Conservation (phyloP, 805 yeast species). For the Schwanniomyces pseudopolymorphus region DNA sequence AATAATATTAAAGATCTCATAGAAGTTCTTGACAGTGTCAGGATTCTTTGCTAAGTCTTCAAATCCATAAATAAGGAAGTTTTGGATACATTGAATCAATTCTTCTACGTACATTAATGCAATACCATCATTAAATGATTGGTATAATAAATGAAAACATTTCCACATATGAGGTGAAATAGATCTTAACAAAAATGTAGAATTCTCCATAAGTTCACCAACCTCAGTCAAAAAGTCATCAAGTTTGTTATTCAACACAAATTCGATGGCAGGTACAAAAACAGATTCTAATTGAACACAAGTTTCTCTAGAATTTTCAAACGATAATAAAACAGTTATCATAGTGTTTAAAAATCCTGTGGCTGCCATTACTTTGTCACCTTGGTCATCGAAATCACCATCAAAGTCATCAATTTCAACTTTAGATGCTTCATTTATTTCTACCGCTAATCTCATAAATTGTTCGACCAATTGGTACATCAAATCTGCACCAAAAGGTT, state of each 20-base stretch:
- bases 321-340: conserved; percentile 74
- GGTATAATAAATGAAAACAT: conserved; percentile 50
- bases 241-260: conserved; percentile 62
- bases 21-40: conserved; percentile 47
- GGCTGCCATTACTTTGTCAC: conserved; percentile 81
- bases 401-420: conserved; percentile 27
- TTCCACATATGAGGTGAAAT: conserved; percentile 74
- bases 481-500: conserved; percentile 69
- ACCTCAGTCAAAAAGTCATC: conserved; percentile 76
- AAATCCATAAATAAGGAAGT: conserved; percentile 58
- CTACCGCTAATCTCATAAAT: conserved; percentile 44
- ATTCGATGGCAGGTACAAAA: conserved; percentile 66
- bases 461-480: conserved; percentile 66
- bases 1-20: conserved; percentile 48
- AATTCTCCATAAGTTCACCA: conserved; percentile 64
- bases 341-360: conserved; percentile 79
- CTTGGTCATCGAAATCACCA: conserved; percentile 31
- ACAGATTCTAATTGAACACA: conserved; percentile 64
- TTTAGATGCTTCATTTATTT: conserved; percentile 52
- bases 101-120: conserved; percentile 76
- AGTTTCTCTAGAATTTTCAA: conserved; percentile 75
- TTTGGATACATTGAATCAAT: conserved; percentile 67
- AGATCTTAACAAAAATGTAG: conserved; percentile 35
- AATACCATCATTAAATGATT: conserved; percentile 29
- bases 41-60: conserved; percentile 36